Conservation (phyloP, 176 grass and related monocot species). For the Aegilops bicornis region DNA sequence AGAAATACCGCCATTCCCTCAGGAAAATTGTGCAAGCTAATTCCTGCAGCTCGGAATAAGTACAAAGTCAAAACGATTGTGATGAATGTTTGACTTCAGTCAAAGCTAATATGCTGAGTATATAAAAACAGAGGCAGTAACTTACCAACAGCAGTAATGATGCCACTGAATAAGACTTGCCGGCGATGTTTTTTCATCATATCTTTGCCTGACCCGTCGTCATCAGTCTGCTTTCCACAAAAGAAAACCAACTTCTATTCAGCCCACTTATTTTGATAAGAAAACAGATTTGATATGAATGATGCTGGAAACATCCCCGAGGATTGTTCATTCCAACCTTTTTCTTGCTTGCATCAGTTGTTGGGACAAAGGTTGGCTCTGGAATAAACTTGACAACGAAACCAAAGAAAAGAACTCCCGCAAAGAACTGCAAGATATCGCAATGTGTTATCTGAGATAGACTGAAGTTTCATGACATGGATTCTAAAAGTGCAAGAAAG, state of each 20-base stretch:
- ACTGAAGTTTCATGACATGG: background rate
- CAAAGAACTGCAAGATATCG: slow-evolving; percentile 63
- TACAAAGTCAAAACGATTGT: slow-evolving; percentile 21
- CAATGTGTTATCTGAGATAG: slow-evolving; percentile 3
- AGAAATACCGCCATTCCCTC: slow-evolving; percentile 97
- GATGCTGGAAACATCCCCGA: slow-evolving; percentile 14
- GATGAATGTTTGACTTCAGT: no score
- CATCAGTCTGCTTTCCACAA: slow-evolving; percentile 59
- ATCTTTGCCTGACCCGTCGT: slow-evolving; percentile 82
- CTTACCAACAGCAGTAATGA: slow-evolving; percentile 95
- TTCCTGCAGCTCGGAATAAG: slow-evolving; percentile 60
- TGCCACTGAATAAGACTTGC: slow-evolving; percentile 91
- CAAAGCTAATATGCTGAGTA: no score
- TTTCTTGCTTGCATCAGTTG: slow-evolving; percentile 42
- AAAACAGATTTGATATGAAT: slow-evolving; percentile 6
- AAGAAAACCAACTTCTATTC: slow-evolving; percentile 39
- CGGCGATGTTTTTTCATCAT: slow-evolving; percentile 83
- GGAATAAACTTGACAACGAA: slow-evolving; percentile 88
- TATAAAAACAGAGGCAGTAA: background rate
- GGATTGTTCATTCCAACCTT: slow-evolving; percentile 42
- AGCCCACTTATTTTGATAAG: slow-evolving; percentile 1
- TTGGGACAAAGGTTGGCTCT: slow-evolving; percentile 63
- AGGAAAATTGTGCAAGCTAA: slow-evolving; percentile 91
- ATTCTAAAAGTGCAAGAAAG: slow-evolving; percentile 16
- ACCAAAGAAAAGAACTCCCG: slow-evolving; percentile 87